Conservation (phyloP, 23 red algal species). For the Gracilariopsis chorda region DNA sequence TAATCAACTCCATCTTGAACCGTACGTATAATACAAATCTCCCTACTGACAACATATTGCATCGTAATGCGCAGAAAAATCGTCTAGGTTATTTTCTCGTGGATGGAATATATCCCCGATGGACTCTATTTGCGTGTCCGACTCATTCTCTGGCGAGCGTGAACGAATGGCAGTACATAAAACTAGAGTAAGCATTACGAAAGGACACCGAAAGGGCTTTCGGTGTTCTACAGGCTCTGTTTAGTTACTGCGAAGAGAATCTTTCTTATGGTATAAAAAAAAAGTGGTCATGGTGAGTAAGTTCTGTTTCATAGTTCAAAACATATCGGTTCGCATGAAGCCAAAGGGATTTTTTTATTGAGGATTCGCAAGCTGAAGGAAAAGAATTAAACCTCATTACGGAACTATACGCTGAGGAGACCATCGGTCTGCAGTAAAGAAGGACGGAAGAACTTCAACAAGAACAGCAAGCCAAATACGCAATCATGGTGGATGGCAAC, state of each 20-base stretch:
- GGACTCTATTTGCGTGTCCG: slow-evolving; percentile 23
- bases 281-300: slow-evolving; percentile 11
- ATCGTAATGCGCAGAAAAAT: neutral
- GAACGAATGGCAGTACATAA: slow-evolving; percentile 1
- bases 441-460: neutral
- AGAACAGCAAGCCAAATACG: neutral
- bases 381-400: neutral
- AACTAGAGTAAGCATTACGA: neutral
- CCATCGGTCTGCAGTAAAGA: neutral
- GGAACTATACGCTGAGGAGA: slow-evolving; percentile 16
- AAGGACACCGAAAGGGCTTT: slow-evolving; percentile 36
- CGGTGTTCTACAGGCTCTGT: neutral
- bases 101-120: slow-evolving; percentile 7
- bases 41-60: neutral
- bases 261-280: neutral
- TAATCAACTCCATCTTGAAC: slow-evolving; percentile 14
- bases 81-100: neutral
- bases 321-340: slow-evolving; percentile 3
- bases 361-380: neutral
- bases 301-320: slow-evolving; percentile 22
- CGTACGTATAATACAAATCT: slow-evolving; percentile 2
- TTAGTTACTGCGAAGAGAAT: slow-evolving; percentile 3
- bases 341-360: slow-evolving; percentile 10
- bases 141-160: slow-evolving; percentile 27
- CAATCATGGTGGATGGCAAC: neutral